phyloP scores from a whole-genome alignment of 2,329 filamentous ascomycete genomes.

The Fusarium clavum region DNA sequence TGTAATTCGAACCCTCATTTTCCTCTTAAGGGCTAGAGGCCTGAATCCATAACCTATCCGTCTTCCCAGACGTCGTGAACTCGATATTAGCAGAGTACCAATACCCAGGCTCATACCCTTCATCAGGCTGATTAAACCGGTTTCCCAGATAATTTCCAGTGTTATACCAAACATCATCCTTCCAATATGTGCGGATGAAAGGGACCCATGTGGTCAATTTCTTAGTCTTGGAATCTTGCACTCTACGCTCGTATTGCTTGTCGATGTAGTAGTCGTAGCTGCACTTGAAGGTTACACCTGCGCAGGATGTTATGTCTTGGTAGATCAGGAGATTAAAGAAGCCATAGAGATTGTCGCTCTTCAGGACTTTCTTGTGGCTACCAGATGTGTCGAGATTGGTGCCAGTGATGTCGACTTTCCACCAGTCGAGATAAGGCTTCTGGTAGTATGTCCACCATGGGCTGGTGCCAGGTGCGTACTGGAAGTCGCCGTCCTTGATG shows the following conservation, averaged over 20 bases:
- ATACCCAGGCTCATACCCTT: background rate
- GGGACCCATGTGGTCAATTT: background rate
- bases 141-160: fast-evolving
- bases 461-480: background rate
- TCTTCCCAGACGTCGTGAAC: background rate
- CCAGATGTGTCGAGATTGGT: no score
- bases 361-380: background rate
- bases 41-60: conserved; percentile 7
- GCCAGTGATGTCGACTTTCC: no score
- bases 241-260: background rate
- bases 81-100: background rate
- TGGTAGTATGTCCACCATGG: background rate
- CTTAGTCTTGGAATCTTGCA: background rate
- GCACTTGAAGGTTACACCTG: conserved; percentile 7
- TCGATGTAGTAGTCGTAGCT: conserved; percentile 18
- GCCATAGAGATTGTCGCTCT: background rate
- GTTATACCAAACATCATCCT: background rate
- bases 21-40: background rate
- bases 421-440: no score
- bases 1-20: background rate
- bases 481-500: conserved; percentile 11
- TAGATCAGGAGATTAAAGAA: background rate
- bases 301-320: conserved; percentile 7
- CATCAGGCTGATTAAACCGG: background rate
- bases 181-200: conserved; percentile 11